Evolutionary conservation across 1,284 basidiomycete genomes (phyloP), one percentile per base, ranked within the genome.

Genomic region (Sporisorium graminicola): DNA sequence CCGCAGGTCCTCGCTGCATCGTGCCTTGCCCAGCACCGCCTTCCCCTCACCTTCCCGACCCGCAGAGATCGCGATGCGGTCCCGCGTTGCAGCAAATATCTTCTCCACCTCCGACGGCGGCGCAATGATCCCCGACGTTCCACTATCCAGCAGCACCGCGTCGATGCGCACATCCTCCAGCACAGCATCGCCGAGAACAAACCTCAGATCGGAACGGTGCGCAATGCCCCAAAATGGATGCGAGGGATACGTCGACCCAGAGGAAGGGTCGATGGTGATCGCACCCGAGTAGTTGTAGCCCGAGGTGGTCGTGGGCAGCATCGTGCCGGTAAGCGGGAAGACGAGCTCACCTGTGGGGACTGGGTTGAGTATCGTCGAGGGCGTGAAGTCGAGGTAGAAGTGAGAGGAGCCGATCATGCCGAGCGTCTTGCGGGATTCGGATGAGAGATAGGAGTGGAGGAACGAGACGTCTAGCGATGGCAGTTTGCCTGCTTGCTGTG

Each of bases 161-260:
- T 75, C 73, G 46, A 75, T 53, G 1, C 44, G 42, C 10, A 75
- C 40, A 16, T 70, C 56, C 14, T 20, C 7, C 0, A 75, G 27
- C 1, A 49, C 10, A 1, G 6, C 2, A 1, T 33, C 53, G 31
- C 58, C 57, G 44, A 75, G 47, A 7, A 26, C n/a, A 8, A 75
- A 66, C 0, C 5, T 7, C 7, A 75, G 50, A 12, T 70, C 67
- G 16, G 18, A 42, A 0, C 64, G 63, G 16, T 75, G 73, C 0
- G 73, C 73, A 8, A 75, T 58, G 18, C 73, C 73, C 67, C 66
- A 75, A 18, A 70, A 71, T 2, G 66, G 63, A 29, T 61, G 59
- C 0, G 12, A 0, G 0, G 73, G 73, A 18, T 40, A 75, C 0
- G 67, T 75, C 0, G 50, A 59, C 0, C 73, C 73, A 13, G 37